Evolutionary conservation across 2,329 filamentous ascomycete genomes (phyloP).

Genomic region (Dendryphion nanum): DNA sequence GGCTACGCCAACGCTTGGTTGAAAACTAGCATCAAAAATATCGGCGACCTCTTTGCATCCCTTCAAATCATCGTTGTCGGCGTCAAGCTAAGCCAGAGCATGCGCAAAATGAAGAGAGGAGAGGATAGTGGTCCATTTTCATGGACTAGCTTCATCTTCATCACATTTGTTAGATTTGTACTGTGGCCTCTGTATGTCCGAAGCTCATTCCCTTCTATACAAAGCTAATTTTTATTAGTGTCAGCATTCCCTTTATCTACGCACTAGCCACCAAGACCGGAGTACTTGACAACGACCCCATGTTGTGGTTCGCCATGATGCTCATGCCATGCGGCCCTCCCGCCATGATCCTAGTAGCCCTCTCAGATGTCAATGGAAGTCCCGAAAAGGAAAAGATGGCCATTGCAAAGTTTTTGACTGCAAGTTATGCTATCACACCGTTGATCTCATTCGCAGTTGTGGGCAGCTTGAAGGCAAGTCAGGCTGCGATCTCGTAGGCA

Average conservation of each 20-base stretch:
- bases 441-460: conserved; percentile 46
- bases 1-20: conserved; percentile 68
- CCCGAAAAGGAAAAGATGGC: conserved; percentile 49
- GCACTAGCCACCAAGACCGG: conserved; percentile 53
- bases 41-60: conserved; percentile 63
- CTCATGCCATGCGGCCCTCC: conserved; percentile 58
- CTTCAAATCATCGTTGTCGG: conserved; percentile 66
- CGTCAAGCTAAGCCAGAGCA: conserved; percentile 60
- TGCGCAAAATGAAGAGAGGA: conserved; percentile 47
- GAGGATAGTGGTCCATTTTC: conserved; percentile 46
- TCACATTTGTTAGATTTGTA: conserved; percentile 58
- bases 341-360: conserved; percentile 53
- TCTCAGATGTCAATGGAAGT: conserved; percentile 51
- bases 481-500: conserved; percentile 38
- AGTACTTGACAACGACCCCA: conserved; percentile 56
- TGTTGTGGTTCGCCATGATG: conserved; percentile 67
- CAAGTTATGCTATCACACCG: conserved; percentile 45
- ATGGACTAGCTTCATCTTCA: conserved; percentile 50
- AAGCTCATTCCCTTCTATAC: conserved; percentile 5
- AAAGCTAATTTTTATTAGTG: conserved; percentile 9
- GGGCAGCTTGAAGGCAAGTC: conserved; percentile 41
- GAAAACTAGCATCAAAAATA: conserved; percentile 59
- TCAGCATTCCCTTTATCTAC: conserved; percentile 57
- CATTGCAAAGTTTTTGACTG: conserved; percentile 53
- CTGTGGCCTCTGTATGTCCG: conserved; percentile 53